phyloP scores from a whole-genome alignment of 306 rosid genomes.

The Glycine soja region DNA sequence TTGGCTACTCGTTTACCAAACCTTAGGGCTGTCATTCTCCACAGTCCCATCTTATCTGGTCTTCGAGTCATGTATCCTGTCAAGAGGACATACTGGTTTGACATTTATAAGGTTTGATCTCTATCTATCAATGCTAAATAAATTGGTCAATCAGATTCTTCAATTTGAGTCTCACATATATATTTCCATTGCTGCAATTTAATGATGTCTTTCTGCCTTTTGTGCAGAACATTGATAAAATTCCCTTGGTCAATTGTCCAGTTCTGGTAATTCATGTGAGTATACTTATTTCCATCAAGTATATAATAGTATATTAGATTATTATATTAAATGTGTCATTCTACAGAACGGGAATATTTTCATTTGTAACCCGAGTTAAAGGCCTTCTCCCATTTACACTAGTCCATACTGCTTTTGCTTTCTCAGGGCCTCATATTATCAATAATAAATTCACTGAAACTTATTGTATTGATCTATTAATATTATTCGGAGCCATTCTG shows the following conservation, averaged over 20 bases:
- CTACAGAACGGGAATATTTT: slow-evolving; percentile 3
- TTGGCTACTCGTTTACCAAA: slow-evolving; percentile 76
- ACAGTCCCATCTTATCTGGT: slow-evolving; percentile 94
- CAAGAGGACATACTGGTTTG: slow-evolving; percentile 94
- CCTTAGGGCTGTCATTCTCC: slow-evolving; percentile 95
- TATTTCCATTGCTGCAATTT: slow-evolving; percentile 1
- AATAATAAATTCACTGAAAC: background rate
- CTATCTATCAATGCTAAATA: slow-evolving; percentile 8
- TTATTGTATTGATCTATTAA: slow-evolving; percentile 1
- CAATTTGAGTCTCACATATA: background rate
- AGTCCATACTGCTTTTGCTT: background rate
- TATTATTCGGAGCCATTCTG: slow-evolving; percentile 27
- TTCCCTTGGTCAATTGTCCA: slow-evolving; percentile 79
- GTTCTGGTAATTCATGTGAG: slow-evolving; percentile 98
- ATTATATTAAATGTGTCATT: background rate
- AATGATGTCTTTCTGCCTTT: slow-evolving; percentile 35
- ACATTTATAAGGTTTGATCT: slow-evolving; percentile 85
- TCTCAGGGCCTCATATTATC: background rate
- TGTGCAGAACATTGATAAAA: slow-evolving; percentile 94
- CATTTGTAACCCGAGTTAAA: background rate
- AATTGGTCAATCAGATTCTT: slow-evolving; percentile 21
- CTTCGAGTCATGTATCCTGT: slow-evolving; percentile 98
- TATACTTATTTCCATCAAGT: slow-evolving; percentile 42
- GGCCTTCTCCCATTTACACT: background rate
- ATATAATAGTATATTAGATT: background rate